Base-by-base conservation (phyloP, 1,284 basidiomycete genomes). In the Hypsizygus ulmarius region DNA sequence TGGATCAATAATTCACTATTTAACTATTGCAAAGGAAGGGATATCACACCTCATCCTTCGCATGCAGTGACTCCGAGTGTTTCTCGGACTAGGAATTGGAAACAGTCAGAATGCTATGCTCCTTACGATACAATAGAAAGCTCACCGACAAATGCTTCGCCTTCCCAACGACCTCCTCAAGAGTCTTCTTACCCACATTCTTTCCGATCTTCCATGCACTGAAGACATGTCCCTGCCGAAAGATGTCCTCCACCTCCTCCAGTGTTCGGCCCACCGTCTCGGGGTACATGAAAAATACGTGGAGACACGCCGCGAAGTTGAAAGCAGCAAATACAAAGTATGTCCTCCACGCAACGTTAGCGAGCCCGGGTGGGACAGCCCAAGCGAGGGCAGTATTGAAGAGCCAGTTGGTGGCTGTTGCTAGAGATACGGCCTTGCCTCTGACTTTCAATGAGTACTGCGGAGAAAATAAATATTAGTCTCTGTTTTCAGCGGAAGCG, bases 301-400 rank as follows among this genome's bases (percentile, higher is more conserved):
- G 84, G 45, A 87, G 68, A 60, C 77, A 82, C 3, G 79, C 83
- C 0, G 79, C 78, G 49, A 85, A 82, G 72, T 87, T 87, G 78
- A 89, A 88, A 6, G 83, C 71, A 5, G 81, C 84, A 61, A 89
- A 89, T 64, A 89, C 82, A 66, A 87, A 87, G 68, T 89, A 83
- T 2, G 80, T 82, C 62, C 73, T 78, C 73, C 77, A 78, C 12
- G 75, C 77, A 43, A 82, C 81, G 46, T 50, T 65, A 21, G 70
- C 59, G 28, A 82, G 70, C 19, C 71, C 78, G 0, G 81, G 80
- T 3, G 81, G 81, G 11, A 81, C 79, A 12, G 78, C 81, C 64
- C 75, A 87, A 1, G 84, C 82, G 52, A 87, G 77, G 21, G 82
- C 83, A 54, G 82, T 84, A 70, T 85, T 87, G 73, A 87, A 87